phyloP scores from a whole-genome alignment of 768 basidiomycete genomes.

The Ramaria sp. region DNA sequence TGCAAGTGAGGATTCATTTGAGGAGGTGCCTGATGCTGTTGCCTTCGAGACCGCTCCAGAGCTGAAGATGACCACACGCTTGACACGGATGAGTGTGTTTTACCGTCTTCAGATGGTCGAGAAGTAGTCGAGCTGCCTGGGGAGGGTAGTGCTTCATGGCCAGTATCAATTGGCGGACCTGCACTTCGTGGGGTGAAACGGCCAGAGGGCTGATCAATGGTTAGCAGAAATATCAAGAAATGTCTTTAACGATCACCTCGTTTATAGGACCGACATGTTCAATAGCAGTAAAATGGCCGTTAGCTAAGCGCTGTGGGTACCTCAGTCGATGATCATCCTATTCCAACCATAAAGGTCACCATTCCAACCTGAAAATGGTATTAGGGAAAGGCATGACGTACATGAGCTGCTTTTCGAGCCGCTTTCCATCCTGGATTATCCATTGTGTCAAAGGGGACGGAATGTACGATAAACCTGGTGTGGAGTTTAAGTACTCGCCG shows the following conservation, averaged over 20 bases:
- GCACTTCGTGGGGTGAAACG: constrained; percentile 30
- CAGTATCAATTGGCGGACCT: background rate
- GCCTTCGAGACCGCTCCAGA: constrained; percentile 53
- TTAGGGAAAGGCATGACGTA: constrained; percentile 7
- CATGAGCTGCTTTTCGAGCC: constrained; percentile 38
- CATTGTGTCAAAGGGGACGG: constrained; percentile 29
- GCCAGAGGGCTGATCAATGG: constrained; percentile 47
- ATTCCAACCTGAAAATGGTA: constrained; percentile 4
- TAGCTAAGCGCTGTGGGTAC: constrained; percentile 29
- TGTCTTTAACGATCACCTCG: background rate
- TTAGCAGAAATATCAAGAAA: background rate
- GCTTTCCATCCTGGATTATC: constrained; percentile 75
- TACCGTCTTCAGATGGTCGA: background rate
- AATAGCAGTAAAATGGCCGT: constrained; percentile 42
- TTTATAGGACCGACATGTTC: constrained; percentile 42
- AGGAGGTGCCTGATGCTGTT: constrained; percentile 43
- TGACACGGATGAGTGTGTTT: background rate
- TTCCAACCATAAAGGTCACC: constrained; percentile 19
- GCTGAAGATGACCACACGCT: constrained; percentile 18
- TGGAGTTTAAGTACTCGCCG: too few species aligned
- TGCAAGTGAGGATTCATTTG: constrained; percentile 73
- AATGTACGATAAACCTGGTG: too few species aligned
- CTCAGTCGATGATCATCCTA: constrained; percentile 17
- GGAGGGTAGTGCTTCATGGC: constrained; percentile 12
- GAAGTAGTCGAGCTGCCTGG: constrained; percentile 12